Conservation (phyloP, 495 filamentous ascomycete genomes). For the Hypoxylon intermedium region DNA sequence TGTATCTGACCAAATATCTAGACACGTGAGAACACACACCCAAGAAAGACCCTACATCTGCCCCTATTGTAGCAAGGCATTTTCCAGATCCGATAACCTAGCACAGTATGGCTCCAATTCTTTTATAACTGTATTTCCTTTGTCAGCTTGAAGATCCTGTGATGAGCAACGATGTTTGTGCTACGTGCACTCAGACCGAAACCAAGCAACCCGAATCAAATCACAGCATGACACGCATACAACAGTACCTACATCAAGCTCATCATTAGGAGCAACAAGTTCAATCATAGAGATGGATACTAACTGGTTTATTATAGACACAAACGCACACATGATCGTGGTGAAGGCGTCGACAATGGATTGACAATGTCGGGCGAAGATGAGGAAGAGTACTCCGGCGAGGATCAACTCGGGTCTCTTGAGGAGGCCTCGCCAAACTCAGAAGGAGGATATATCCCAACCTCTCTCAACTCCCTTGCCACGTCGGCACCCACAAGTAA, state of each 20-base stretch:
- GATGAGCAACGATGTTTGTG: slow-evolving; percentile 49
- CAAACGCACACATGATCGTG: slow-evolving; percentile 90
- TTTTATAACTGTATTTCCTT: slow-evolving; percentile 40
- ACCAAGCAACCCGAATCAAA: slow-evolving; percentile 34
- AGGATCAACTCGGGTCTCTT: slow-evolving; percentile 75
- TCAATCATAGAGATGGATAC: slow-evolving; percentile 24
- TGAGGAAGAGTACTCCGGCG: slow-evolving; percentile 70
- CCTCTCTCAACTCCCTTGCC: slow-evolving; percentile 51
- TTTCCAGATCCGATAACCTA: slow-evolving; percentile 97
- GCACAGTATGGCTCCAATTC: slow-evolving; percentile 77
- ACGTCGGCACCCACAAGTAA: slow-evolving; percentile 42
- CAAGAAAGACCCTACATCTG: slow-evolving; percentile 98
- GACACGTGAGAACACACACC: slow-evolving; percentile 98
- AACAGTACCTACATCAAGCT: slow-evolving; percentile 42
- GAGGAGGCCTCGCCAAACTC: slow-evolving; percentile 77
- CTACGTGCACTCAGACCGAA: slow-evolving; percentile 33
- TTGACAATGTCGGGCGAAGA: slow-evolving; percentile 75
- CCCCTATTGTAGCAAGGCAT: slow-evolving; percentile 96
- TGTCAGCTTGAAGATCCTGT: slow-evolving; percentile 44
- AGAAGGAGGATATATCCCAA: slow-evolving; percentile 59
- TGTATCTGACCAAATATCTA: slow-evolving; percentile 69
- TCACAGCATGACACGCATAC: slow-evolving; percentile 38
- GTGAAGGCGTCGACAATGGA: slow-evolving; percentile 72
- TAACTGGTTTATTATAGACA: slow-evolving; percentile 67
- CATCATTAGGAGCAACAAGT: slow-evolving; percentile 41